Conservation (phyloP, 495 filamentous ascomycete species). For the Articulospora tetracladia region DNA sequence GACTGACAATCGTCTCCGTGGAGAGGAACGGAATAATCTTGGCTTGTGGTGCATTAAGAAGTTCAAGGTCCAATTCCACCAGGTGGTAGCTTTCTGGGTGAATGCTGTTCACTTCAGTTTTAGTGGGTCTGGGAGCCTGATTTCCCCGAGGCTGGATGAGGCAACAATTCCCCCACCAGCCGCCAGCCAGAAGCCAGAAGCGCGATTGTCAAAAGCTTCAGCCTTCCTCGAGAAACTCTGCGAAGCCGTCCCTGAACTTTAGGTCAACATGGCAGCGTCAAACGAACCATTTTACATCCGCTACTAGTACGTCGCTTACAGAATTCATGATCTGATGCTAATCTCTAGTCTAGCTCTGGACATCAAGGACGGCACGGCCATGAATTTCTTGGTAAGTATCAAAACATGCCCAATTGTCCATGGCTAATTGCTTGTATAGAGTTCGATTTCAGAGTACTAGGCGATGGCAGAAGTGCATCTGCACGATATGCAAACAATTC, state of each 20-base stretch:
- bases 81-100: background rate
- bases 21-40: constrained; percentile 5
- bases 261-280: constrained; percentile 21
- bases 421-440: constrained; percentile 47
- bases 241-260: background rate
- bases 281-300: constrained; percentile 88
- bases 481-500: constrained; percentile 99
- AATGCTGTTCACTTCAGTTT: constrained; percentile 11
- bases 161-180: background rate
- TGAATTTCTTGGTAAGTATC: constrained; percentile 82
- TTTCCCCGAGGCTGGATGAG: background rate
- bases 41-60: constrained; percentile 17
- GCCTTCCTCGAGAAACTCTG: constrained; percentile 7
- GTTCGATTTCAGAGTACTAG: constrained; percentile 92
- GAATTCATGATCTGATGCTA: constrained; percentile 25
- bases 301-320: constrained; percentile 66
- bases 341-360: constrained; percentile 67
- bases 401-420: background rate
- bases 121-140: background rate
- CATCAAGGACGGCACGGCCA: constrained; percentile 97
- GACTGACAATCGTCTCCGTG: constrained; percentile 9
- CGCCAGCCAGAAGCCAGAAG: constrained; percentile 1
- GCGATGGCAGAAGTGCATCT: constrained; percentile 91
- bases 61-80: background rate
- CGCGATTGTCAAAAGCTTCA: constrained; percentile 10